A percentile compares a stretch with the other conserved stretches of the same genome.
phyloP scores from a whole-genome alignment of 768 basidiomycete genomes.

The Cystofilobasidium macerans region DNA sequence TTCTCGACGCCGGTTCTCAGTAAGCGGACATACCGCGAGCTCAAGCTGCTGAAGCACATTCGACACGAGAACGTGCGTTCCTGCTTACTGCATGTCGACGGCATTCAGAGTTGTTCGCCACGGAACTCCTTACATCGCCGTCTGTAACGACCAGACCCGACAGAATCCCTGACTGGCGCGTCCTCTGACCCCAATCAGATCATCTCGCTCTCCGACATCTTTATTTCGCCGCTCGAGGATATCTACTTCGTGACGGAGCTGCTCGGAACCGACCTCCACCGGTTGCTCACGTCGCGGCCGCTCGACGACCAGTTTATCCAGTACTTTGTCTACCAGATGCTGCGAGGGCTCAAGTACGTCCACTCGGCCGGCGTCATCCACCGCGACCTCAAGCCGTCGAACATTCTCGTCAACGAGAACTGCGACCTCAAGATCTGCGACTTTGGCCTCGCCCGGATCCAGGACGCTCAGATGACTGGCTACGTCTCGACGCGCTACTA shows the following conservation, averaged over 20 bases:
- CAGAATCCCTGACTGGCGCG: no score
- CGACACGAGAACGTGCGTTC: conserved; percentile 85
- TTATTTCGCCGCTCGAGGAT: conserved; percentile 98
- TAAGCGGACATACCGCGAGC: conserved; percentile 93
- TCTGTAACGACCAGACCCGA: neutral
- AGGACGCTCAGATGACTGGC: conserved; percentile 99
- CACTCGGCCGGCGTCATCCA: conserved; percentile 99
- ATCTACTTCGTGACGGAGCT: conserved; percentile 99
- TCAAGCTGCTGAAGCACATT: conserved; percentile 96
- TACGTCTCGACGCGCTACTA: conserved; percentile 99
- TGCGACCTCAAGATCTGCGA: conserved; percentile 99
- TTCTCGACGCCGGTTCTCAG: conserved; percentile 92
- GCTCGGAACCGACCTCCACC: conserved; percentile 93
- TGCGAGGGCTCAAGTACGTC: conserved; percentile 96
- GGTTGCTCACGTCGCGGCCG: conserved; percentile 87
- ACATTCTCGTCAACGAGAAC: conserved; percentile 99
- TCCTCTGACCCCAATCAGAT: no score
- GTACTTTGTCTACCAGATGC: conserved; percentile 97
- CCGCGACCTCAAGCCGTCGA: conserved; percentile 98
- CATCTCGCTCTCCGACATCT: conserved; percentile 96
- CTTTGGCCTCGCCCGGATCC: conserved; percentile 94
- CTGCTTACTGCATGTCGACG: neutral
- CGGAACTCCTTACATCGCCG: neutral
- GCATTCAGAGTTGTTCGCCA: conserved; percentile 17
- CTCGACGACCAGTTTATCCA: conserved; percentile 99